Evolutionary conservation across 1,139 yeast genomes (phyloP).

Genomic region (Protomyces macrosporus): DNA sequence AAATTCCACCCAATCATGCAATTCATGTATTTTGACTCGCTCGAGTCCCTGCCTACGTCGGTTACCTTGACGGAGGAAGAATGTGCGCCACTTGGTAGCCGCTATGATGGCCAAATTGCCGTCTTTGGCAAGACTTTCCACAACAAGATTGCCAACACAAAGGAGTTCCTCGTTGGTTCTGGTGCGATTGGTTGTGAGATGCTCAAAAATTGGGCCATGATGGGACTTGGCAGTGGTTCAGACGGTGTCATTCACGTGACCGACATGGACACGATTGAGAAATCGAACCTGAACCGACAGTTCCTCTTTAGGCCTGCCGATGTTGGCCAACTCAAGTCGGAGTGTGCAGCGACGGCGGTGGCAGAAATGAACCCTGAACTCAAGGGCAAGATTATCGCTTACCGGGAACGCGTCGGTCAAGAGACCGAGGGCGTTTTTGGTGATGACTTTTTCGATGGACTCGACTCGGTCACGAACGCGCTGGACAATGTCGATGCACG

Average conservation of each 20-base stretch:
- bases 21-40: slow-evolving; percentile 85
- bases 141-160: slow-evolving; percentile 64
- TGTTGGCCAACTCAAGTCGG: slow-evolving; percentile 87
- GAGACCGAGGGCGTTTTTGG: slow-evolving; percentile 86
- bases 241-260: slow-evolving; percentile 79
- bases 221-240: slow-evolving; percentile 92
- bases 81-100: slow-evolving; percentile 67
- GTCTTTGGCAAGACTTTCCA: slow-evolving; percentile 82
- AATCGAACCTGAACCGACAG: slow-evolving; percentile 92
- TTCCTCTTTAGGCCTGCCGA: slow-evolving; percentile 89
- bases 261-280: slow-evolving; percentile 92
- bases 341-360: slow-evolving; percentile 83
- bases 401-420: slow-evolving; percentile 81
- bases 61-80: slow-evolving; percentile 63
- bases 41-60: slow-evolving; percentile 75
- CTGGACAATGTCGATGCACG: slow-evolving; percentile 96
- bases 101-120: slow-evolving; percentile 91
- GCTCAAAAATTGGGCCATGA: slow-evolving; percentile 96
- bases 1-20: slow-evolving; percentile 89
- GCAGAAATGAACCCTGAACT: slow-evolving; percentile 79
- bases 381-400: slow-evolving; percentile 66
- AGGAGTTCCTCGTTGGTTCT: slow-evolving; percentile 87
- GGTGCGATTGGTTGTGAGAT: slow-evolving; percentile 99
- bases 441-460: slow-evolving; percentile 75
- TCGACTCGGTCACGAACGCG: slow-evolving; percentile 92